Base-by-base conservation (phyloP, 345 rosid species). In the Gossypium longicalyx region DNA sequence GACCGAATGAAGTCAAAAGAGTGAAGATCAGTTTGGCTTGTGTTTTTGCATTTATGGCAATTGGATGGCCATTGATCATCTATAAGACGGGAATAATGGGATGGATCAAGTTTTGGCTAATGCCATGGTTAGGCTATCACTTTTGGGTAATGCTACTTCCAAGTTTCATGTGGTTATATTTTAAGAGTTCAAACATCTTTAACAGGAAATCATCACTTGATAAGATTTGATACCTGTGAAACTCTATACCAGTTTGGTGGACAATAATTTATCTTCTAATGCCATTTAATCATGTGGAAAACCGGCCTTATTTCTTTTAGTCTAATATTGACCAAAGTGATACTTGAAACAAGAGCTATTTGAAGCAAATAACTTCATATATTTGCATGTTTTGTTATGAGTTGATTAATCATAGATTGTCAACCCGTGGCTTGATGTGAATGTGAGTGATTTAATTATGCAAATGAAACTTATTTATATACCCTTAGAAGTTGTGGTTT, bases 11-110 rank as follows among this genome's bases (percentile, higher is more conserved):
- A 84, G 83, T 84, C 71, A 74, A 86, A 66, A 87, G 98, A 80
- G 98, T 92, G 89, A 89, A 89, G 89, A 92, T 89, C 78, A 92
- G 99, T 79, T 81, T 92, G 87, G 98, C 99, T 76, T 92, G 96
- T 79, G 96, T 92, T 74, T 92, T 91, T 54, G 98, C 93, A 45
- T 94, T 92, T 83, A 91, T 94, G 93, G 96, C 87, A 8, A 74
- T 92, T 72, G 98, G 98, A 56, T 94, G 98, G 98, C 98, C 98
- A 3, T 78, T 94, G 82, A 91, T 94, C 63, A 82, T 94, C 63
- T 89, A 77, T 71, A 89, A 92, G 80, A 84, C 93, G 7, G 95
- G 98, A 67, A 44, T 94, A 23, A n/a, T 80, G 85, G 98, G 98
- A 77, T 94, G 98, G 97, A 81, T 92, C 47, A 92, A 95, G 75